Base-by-base conservation (phyloP, 257 asterid species). In the Petunia axillaris region DNA sequence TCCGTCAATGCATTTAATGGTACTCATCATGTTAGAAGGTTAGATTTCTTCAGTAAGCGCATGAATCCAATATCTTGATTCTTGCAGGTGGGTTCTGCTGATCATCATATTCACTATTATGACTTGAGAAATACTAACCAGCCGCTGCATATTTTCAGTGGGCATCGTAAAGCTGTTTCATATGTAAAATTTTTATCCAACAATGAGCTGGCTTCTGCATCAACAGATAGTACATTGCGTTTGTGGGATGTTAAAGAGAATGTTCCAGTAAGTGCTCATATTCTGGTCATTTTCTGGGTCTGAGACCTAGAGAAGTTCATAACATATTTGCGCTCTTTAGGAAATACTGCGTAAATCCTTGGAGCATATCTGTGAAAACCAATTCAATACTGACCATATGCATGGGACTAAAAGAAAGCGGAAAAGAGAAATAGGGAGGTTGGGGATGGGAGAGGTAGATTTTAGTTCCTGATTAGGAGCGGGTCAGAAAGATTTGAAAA, bases 81-180 rank as follows among this genome's bases (percentile, higher is more conserved):
- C 6, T 81, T 77, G 87, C 88, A 94, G 98, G 94, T 94, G 81
- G 98, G 98, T 46, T 94, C 97, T 11, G 98, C 98, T 16, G 97
- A 94, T 87, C 97, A 91, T 84, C 91, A 88, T 83, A 84, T 94
- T 73, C 97, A 92, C 85, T 94, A 94, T 87, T 94, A 90, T 13
- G 98, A 94, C 91, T 83, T 94, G 87, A 88, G 98, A 82, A 94
- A 91, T 59, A 84, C 67, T 71, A 86, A 84, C 86, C 97, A 91
- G 80, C 97, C 97, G 37, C 78, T 94, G 76, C 84, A 90, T 77
- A 83, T 89, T 59, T 91, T 94, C 83, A 88, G 90, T 59, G 98
- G 97, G 71, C 97, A 94, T 77, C 86, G 93, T 83, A 94, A 94
- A 84, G 91, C 97, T 50, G 98, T 94, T 77, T 92, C 98, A 1